Conservation (phyloP, 225 moss, liverwort and hornwort species). For the Antitrichia curtipendula region DNA sequence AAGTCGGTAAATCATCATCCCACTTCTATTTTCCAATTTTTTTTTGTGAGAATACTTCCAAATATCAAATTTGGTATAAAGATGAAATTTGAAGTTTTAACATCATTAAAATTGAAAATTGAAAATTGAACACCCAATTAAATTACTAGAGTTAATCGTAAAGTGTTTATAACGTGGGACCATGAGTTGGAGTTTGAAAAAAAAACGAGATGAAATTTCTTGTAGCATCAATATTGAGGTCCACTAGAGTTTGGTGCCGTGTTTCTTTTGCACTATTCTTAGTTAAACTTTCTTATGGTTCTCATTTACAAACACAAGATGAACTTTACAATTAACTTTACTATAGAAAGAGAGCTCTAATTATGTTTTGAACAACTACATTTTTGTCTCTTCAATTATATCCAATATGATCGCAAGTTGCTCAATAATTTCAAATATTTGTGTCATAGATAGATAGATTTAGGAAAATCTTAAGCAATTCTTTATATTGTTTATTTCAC, state of each 20-base stretch:
- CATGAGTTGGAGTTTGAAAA: no score
- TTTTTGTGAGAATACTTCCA: background rate
- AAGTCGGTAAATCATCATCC: rapidly evolving
- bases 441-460: background rate
- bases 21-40: background rate
- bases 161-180: no score
- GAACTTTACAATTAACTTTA: no score
- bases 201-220: no score
- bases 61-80: background rate
- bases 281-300: no score
- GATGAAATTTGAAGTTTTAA: background rate
- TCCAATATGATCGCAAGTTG: background rate
- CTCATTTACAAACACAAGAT: no score
- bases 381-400: background rate
- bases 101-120: background rate
- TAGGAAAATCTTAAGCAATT: background rate
- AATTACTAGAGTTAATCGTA: no score
- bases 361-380: background rate
- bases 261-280: no score
- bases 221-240: no score
- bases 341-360: background rate
- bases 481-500: background rate
- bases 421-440: background rate
- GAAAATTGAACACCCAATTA: background rate
- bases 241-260: no score